These are phyloP conservation scores for Narthecium ossifragum DNA, from an alignment of 106 monocot genomes.

Conservation along the genomic window DNA sequence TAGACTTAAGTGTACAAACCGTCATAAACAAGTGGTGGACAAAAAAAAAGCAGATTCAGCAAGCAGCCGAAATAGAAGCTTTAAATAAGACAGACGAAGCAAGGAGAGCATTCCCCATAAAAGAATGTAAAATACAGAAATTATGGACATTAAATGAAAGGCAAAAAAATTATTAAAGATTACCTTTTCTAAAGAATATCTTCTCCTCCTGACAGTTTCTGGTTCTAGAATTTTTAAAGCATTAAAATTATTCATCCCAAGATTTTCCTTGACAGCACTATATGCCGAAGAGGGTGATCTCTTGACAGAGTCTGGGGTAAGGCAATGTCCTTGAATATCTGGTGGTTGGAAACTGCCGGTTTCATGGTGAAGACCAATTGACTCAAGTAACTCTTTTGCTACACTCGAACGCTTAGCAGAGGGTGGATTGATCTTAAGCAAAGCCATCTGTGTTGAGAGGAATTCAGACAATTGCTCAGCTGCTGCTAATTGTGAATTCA, in stretches of 20 bases:
- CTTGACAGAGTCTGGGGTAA: constrained; percentile 25
- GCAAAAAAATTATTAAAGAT: not conserved
- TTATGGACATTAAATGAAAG: not conserved
- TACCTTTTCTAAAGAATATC: constrained; percentile 78
- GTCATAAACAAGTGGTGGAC: not conserved
- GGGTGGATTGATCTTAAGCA: constrained; percentile 50
- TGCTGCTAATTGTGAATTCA: constrained; percentile 72
- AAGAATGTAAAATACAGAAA: not conserved
- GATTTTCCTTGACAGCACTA: constrained; percentile 14
- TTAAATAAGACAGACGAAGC: not conserved
- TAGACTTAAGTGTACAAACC: not conserved
- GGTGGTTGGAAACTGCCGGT: constrained; percentile 36
- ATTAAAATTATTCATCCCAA: constrained; percentile 11
- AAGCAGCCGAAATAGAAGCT: not conserved
- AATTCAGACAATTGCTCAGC: constrained; percentile 79
- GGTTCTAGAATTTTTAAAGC: constrained; percentile 34
- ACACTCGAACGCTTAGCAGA: constrained; percentile 34
- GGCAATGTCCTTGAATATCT: constrained; percentile 14
- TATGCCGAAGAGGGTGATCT: constrained; percentile 16
- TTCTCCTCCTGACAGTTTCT: constrained; percentile 73
- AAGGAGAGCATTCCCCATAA: not conserved
- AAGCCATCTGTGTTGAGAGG: constrained; percentile 75
- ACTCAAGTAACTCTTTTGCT: constrained; percentile 70
- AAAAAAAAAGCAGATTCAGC: not conserved
- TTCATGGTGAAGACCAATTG: constrained; percentile 69